phyloP scores from a whole-genome alignment of 2,329 filamentous ascomycete genomes.

The Pseudodiploospora longispora region DNA sequence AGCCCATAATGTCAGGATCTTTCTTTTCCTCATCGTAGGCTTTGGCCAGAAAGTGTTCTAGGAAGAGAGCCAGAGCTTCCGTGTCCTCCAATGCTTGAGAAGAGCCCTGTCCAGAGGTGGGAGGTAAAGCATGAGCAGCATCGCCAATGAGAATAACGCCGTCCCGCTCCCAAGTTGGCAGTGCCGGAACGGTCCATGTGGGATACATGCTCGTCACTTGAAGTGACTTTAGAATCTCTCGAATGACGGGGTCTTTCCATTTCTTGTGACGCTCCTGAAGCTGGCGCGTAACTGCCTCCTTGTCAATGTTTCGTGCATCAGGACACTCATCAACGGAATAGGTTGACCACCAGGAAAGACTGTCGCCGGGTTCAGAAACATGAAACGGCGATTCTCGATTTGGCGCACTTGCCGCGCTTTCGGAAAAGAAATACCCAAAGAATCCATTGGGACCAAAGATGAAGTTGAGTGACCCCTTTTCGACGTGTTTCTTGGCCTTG shows the following conservation, averaged over 20 bases:
- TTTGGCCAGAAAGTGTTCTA: conserved; percentile 10
- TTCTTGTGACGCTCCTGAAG: conserved; percentile 10
- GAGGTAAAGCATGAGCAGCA: conserved; percentile 14
- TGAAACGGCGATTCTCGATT: conserved; percentile 12
- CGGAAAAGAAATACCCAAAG: conserved; percentile 14
- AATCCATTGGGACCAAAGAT: conserved; percentile 15
- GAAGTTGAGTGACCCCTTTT: conserved; percentile 15
- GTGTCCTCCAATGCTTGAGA: conserved; percentile 15
- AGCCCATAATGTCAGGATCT: not conserved
- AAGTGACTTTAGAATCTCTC: conserved; percentile 5
- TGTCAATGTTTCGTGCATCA: conserved; percentile 9
- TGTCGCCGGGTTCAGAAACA: conserved; percentile 11
- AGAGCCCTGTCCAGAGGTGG: conserved; percentile 13
- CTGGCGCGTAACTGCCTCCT: conserved; percentile 11
- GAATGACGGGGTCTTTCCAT: conserved; percentile 15
- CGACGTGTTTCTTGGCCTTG: conserved; percentile 9
- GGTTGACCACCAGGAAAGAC: conserved; percentile 15
- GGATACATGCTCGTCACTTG: conserved; percentile 13
- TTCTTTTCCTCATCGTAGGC: not conserved
- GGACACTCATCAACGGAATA: conserved; percentile 11
- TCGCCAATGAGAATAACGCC: conserved; percentile 15
- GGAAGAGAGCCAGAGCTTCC: conserved; percentile 11
- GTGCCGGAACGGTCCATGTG: conserved; percentile 13
- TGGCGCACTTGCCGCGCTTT: conserved; percentile 8
- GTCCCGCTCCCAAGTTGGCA: conserved; percentile 15